Percentiles rank a stretch among this genome's conserved stretches.
Conservation (phyloP, 108 stramenopile genomes). For the Chaetoceros muelleri region DNA sequence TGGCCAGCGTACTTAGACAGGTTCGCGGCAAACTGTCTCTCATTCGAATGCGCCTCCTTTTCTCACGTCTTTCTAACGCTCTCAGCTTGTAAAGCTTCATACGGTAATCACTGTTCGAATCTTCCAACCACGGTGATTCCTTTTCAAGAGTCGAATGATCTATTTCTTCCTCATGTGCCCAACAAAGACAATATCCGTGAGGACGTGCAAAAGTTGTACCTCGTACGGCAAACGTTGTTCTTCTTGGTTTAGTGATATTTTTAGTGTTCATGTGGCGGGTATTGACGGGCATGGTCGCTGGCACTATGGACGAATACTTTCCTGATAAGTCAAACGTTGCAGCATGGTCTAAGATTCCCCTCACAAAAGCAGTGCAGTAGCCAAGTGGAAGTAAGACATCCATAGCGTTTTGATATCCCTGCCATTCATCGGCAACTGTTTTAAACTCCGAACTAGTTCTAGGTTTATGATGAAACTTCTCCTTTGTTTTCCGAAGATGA, state of each 20-base stretch:
- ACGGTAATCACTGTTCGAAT: not conserved
- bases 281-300: not conserved
- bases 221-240: slow-evolving; percentile 57
- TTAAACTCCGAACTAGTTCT: not conserved
- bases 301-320: not conserved
- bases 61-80: not conserved
- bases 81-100: not conserved
- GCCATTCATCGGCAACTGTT: slow-evolving; percentile 35
- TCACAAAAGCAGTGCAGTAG: slow-evolving; percentile 38
- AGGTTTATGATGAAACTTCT: not conserved
- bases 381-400: slow-evolving; percentile 69
- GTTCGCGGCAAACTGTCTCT: not conserved
- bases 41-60: not conserved
- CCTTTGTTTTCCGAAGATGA: not conserved
- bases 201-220: slow-evolving; percentile 64
- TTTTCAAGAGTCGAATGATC: not conserved
- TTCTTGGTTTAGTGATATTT: slow-evolving; percentile 5
- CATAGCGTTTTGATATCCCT: slow-evolving; percentile 42
- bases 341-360: slow-evolving; percentile 19
- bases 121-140: not conserved
- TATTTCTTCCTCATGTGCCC: too few species aligned
- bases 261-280: not conserved
- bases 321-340: not conserved
- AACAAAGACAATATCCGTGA: slow-evolving; percentile 68
- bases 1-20: not conserved